Evolutionary conservation across 192 early-diverging fungal genomes (phyloP), one percentile per base, ranked within the genome.

Genomic region (Podila epicladia): DNA sequence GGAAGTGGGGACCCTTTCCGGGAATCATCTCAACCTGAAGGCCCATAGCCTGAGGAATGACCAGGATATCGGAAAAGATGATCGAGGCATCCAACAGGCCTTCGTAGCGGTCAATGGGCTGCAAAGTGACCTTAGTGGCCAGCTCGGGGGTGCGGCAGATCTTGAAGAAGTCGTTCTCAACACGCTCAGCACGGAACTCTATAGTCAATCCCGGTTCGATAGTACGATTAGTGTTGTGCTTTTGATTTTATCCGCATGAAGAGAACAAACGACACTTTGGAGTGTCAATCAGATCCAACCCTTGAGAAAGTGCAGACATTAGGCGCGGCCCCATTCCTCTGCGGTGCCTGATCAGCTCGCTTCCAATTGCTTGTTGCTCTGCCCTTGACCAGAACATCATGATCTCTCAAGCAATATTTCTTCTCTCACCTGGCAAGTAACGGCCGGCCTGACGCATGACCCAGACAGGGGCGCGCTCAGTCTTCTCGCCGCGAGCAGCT

Each of bases 381-480:
- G 0, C 13, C 13, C 13, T 45, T 15, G 11, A 17, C 13, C 41
- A 12, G 13, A 4, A 74, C 20, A 55, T 24, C 53, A 53, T 24
- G 6, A 8, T 55, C 53, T 55, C 5, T 0, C 0, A 20, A 26
- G 35, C 8, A 6, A 17, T n/a, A n/a, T 24, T 22, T 22, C 7
- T 24, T 24, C 20, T 59, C 75, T 73, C 88, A 95, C 93, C 94
- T 62, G 98, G 96, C 80, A 99, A 87, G 70, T 98, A 98, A 20
- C 98, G 90, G 15, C 98, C 98, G 11, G 98, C 98, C 85, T 99
- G 98, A 55, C 98, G 89, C 97, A 98, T 98, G 82, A 97, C 95
- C 98, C 98, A 99, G n/a, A 98, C 94, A 19, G 93, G 93, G 12
- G 91, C 89, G 37, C 93, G 90, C 77, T 94, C 88, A 49, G 94